Percentiles rank a stretch among this genome's conserved stretches.
Conservation (phyloP, 2,329 filamentous ascomycete species). For the Periconia digitata region DNA sequence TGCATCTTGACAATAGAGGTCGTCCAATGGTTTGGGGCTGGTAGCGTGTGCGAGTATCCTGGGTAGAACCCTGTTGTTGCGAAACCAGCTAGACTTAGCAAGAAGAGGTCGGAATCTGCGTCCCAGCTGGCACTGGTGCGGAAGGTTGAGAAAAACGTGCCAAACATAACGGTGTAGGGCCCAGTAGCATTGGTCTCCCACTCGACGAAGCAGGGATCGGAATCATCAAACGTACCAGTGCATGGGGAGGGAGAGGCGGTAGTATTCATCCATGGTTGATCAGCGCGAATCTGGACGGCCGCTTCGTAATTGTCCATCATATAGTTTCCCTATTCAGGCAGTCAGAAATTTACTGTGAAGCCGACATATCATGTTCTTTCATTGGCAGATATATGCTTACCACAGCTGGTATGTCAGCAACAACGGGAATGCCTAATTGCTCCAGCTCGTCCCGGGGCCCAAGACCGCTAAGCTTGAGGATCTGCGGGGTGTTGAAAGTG, state of each 20-base stretch:
- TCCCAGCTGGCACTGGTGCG: conserved; percentile 39
- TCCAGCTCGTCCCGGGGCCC: conserved; percentile 56
- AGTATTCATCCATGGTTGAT: too few species aligned
- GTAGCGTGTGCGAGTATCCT: conserved; percentile 44
- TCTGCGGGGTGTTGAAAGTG: conserved; percentile 62
- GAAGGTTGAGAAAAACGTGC: not conserved
- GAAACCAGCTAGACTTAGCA: conserved; percentile 8
- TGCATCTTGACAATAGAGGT: conserved; percentile 57
- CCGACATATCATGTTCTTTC: too few species aligned
- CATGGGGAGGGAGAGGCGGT: too few species aligned
- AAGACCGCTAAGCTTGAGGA: conserved; percentile 64
- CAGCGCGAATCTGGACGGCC: conserved; percentile 46
- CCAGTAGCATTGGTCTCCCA: conserved; percentile 33
- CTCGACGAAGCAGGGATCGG: conserved; percentile 40
- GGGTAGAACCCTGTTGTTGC: conserved; percentile 38
- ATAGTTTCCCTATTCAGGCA: too few species aligned
- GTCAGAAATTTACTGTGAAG: too few species aligned
- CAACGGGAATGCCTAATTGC: conserved; percentile 53
- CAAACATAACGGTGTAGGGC: conserved; percentile 25
- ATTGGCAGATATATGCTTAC: conserved; percentile 53
- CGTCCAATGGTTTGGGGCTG: conserved; percentile 43
- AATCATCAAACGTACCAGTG: too few species aligned
- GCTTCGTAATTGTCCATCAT: conserved; percentile 60
- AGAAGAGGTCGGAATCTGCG: conserved; percentile 7
- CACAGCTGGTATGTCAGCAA: conserved; percentile 56